Conservation (phyloP, 2,329 filamentous ascomycete species). For the Fusarium metavorans region DNA sequence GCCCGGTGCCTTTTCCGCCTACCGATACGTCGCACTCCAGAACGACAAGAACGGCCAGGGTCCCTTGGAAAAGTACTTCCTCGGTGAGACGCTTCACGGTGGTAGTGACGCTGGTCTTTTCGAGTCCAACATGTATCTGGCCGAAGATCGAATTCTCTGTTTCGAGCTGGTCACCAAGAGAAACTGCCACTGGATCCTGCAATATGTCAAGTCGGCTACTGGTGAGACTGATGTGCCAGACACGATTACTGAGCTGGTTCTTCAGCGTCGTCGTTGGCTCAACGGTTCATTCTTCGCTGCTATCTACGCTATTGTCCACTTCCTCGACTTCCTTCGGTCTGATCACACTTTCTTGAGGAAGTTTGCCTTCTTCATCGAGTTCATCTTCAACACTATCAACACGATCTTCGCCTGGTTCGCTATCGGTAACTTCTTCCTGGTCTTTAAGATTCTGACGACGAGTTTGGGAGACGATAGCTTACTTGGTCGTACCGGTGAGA, state of each 20-base stretch:
- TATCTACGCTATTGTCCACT: conserved; percentile 93
- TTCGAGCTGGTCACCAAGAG: conserved; percentile 98
- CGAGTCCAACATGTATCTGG: conserved; percentile 99
- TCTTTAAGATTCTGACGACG: conserved; percentile 95
- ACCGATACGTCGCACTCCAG: conserved; percentile 92
- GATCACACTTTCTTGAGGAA: conserved; percentile 91
- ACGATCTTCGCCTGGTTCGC: conserved; percentile 99
- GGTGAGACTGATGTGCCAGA: conserved; percentile 98
- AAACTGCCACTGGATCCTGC: conserved; percentile 96
- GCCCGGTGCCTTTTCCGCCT: conserved; percentile 98
- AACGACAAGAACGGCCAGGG: conserved; percentile 97
- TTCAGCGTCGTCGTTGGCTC: conserved; percentile 95
- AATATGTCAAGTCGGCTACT: conserved; percentile 97
- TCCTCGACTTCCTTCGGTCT: conserved; percentile 95
- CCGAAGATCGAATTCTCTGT: conserved; percentile 98
- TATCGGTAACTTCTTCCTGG: conserved; percentile 98
- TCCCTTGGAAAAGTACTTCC: conserved; percentile 95
- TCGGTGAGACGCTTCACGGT: conserved; percentile 95
- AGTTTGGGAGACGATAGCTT: conserved; percentile 79
- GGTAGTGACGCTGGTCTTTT: conserved; percentile 94
- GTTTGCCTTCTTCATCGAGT: conserved; percentile 90
- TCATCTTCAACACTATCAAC: conserved; percentile 92
- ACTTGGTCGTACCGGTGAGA: conserved; percentile 80
- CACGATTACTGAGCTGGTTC: conserved; percentile 91
- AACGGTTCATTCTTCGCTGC: conserved; percentile 99